Evolutionary conservation across 2,329 filamentous ascomycete genomes (phyloP).

Genomic region (Aspergillus awamori): DNA sequence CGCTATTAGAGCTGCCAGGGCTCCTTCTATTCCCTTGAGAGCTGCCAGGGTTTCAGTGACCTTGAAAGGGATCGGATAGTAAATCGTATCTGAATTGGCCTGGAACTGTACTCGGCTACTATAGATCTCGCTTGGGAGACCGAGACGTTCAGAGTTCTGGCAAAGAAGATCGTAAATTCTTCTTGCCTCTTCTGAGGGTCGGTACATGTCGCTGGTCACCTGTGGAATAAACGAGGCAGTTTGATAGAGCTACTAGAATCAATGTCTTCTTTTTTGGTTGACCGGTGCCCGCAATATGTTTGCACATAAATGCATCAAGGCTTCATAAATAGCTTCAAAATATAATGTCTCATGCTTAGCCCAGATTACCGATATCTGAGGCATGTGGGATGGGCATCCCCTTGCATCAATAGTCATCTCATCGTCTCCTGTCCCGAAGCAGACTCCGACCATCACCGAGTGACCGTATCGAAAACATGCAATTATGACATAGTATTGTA

Average conservation of each 20-base stretch:
- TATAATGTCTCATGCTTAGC: no score
- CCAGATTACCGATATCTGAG: no score
- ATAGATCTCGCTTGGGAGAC: neutral
- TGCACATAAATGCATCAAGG: neutral
- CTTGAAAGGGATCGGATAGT: slow-evolving; percentile 8
- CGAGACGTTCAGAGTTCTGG: neutral
- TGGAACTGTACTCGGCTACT: neutral
- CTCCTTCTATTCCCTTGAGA: slow-evolving; percentile 4
- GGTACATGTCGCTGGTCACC: neutral
- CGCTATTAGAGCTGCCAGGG: neutral
- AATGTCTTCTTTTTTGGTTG: neutral
- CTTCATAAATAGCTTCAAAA: no score
- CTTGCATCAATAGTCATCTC: no score
- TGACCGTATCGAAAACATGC: no score
- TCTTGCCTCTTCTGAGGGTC: neutral
- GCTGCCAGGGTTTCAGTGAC: slow-evolving; percentile 7
- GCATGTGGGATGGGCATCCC: no score
- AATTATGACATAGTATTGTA: no score
- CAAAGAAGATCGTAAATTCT: neutral
- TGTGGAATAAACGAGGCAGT: neutral
- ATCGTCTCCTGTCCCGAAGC: no score
- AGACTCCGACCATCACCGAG: no score
- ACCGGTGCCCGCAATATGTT: neutral
- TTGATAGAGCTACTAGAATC: neutral
- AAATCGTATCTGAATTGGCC: neutral